A percentile compares a stretch with the other conserved stretches of the same genome.
Conservation (phyloP, 2,329 filamentous ascomycete species). For the Blastomyces parvus region DNA sequence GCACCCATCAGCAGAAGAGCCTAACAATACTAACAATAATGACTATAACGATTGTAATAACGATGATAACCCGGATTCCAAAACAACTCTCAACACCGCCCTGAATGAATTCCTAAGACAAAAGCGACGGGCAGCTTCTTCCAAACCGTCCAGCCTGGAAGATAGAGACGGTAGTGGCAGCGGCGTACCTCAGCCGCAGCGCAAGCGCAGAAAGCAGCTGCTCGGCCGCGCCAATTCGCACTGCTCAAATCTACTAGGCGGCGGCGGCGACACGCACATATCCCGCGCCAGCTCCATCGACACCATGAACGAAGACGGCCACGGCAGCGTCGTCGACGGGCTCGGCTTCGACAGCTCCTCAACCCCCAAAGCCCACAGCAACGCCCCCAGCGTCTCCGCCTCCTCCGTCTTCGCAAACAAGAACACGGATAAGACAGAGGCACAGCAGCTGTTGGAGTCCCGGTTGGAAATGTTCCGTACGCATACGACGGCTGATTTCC, state of each 20-base stretch:
- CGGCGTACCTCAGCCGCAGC: background rate
- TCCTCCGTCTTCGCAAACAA: constrained; percentile 23
- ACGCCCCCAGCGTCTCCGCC: constrained; percentile 23
- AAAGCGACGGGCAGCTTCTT: constrained; percentile 27
- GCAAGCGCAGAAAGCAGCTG: constrained; percentile 29
- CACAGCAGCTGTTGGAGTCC: constrained; percentile 13
- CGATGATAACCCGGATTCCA: background rate
- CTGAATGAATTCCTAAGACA: constrained; percentile 35
- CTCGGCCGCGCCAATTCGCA: constrained; percentile 36
- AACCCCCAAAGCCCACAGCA: constrained; percentile 18
- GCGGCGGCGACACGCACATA: constrained; percentile 11
- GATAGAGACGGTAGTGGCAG: constrained; percentile 18
- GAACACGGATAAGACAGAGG: constrained; percentile 11
- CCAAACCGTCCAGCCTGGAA: constrained; percentile 20
- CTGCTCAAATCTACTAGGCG: constrained; percentile 24
- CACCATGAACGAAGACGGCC: constrained; percentile 39
- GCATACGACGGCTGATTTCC: constrained; percentile 16
- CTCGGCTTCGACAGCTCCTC: constrained; percentile 15
- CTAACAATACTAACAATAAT: background rate
- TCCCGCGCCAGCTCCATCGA: constrained; percentile 44
- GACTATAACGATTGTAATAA: too few species aligned
- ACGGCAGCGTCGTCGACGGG: constrained; percentile 29
- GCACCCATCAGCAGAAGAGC: background rate
- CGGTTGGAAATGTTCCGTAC: constrained; percentile 14
- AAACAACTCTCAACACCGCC: constrained; percentile 19